Evolutionary conservation across 139 green algal genomes (phyloP), one percentile per base, ranked within the genome.

Genomic region (Pseudopediastrum boryanum): DNA sequence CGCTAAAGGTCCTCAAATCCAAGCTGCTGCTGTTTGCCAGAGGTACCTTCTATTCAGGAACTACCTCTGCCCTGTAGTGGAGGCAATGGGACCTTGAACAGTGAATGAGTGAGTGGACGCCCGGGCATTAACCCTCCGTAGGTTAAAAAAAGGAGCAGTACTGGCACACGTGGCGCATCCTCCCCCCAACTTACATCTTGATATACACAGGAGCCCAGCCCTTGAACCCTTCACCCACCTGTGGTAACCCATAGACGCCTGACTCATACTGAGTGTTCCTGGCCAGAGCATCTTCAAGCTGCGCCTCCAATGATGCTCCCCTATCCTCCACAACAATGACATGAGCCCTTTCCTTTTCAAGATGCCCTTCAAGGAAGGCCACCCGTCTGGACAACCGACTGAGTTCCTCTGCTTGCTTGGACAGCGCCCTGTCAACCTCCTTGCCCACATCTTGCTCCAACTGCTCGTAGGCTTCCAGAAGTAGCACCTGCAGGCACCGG

Each of bases 401-500:
- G 35, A 87, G 35, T 68, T 89, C 84, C 61, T 91, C 86, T 9
- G 77, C 41, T 51, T 82, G 64, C 46, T 75, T 78, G 3, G 71
- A 59, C 35, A 95, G 77, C 4, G 91, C 91, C 7, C 75, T 75
- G 79, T 92, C 86, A 2, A 94, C 78, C 83, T 96, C 89, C 48
- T 83, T 84, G 48, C 54, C 84, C 21, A 88, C 72, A 75, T 93
- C 89, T 59, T 78, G 70, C 79, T 96, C 90, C 65, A 96, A 84
- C 77, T 93, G 89, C 75, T 94, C 92, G 63, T 94, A 96, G 9
- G 90, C 90, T 78, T 94, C 91, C 64, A 94, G 80, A 73, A 94
- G 79, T 67, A 94, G 76, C 4, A 92, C 78, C 89, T 93, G 70
- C 19, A 48, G 0, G 21, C 16, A 16, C n/a, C n/a, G n/a, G n/a